phyloP scores from a whole-genome alignment of 129 eudicot species.

The Apium graveolens region DNA sequence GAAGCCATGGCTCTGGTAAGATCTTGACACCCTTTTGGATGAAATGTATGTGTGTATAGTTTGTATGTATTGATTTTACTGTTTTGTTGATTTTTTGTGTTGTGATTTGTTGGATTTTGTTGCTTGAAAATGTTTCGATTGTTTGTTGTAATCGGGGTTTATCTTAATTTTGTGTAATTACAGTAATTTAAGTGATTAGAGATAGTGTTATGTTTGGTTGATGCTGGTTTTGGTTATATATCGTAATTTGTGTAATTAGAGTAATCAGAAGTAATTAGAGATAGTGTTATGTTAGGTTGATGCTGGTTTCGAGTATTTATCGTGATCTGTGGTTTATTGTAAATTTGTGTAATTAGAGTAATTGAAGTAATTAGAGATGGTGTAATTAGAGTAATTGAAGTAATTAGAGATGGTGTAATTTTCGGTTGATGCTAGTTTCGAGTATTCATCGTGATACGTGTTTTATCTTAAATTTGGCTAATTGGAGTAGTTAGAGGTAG shows the following conservation, averaged over 20 bases:
- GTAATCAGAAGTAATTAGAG: no score
- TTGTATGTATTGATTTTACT: background rate
- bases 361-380: background rate
- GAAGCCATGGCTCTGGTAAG: slow-evolving; percentile 11
- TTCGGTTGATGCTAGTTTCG: background rate
- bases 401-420: background rate
- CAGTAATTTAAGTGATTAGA: no score
- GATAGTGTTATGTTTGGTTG: no score
- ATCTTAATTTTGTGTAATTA: background rate
- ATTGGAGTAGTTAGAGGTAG: no score
- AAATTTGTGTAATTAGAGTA: background rate
- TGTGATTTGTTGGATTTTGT: background rate
- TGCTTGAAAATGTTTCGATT: background rate
- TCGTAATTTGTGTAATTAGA: background rate
- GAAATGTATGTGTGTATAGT: background rate
- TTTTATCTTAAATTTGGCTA: no score
- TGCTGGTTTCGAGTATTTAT: background rate
- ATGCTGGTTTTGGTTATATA: no score
- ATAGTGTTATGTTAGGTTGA: no score
- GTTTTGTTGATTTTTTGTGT: background rate
- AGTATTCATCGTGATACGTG: background rate
- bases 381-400: background rate
- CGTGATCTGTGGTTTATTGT: background rate
- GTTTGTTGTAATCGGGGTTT: background rate
- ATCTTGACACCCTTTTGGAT: background rate